Percentiles rank a stretch among this genome's conserved stretches.
phyloP scores from a whole-genome alignment of 2,329 filamentous ascomycete species.

The Ceratocystis diversiconidia region DNA sequence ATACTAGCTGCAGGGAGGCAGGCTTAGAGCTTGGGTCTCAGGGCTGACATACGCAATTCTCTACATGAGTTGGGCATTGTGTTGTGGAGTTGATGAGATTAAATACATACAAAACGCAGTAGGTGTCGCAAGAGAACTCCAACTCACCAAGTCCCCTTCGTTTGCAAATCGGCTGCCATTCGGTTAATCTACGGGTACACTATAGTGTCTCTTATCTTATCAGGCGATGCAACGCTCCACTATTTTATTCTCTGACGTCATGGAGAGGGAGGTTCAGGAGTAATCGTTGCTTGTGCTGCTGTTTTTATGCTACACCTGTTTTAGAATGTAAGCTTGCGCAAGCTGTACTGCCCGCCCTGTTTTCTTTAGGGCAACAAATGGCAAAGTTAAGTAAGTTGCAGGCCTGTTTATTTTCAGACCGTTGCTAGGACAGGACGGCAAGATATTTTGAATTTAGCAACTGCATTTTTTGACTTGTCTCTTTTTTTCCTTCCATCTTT shows the following conservation, averaged over 20 bases:
- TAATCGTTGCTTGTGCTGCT: not conserved
- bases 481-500: constrained; percentile 18
- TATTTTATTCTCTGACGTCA: not conserved
- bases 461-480: not conserved
- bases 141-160: too few relatives aligned
- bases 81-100: constrained; percentile 11
- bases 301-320: not conserved
- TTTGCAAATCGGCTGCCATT: not conserved
- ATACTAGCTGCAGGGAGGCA: not conserved
- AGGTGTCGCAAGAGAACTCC: too few relatives aligned
- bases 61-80: constrained; percentile 90
- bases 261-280: too few relatives aligned
- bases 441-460: not conserved
- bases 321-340: not conserved
- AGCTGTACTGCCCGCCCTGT: not conserved
- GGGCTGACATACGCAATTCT: constrained; percentile 66
- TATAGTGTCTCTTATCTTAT: not conserved
- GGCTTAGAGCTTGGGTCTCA: not conserved
- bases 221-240: not conserved
- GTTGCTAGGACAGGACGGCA: not conserved
- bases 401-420: constrained; percentile 1
- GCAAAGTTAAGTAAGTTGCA: not conserved
- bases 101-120: too few relatives aligned
- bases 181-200: not conserved
- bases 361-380: not conserved